Evolutionary conservation across 2,329 filamentous ascomycete genomes (phyloP).

Genomic region (Colletotrichum destructivum): DNA sequence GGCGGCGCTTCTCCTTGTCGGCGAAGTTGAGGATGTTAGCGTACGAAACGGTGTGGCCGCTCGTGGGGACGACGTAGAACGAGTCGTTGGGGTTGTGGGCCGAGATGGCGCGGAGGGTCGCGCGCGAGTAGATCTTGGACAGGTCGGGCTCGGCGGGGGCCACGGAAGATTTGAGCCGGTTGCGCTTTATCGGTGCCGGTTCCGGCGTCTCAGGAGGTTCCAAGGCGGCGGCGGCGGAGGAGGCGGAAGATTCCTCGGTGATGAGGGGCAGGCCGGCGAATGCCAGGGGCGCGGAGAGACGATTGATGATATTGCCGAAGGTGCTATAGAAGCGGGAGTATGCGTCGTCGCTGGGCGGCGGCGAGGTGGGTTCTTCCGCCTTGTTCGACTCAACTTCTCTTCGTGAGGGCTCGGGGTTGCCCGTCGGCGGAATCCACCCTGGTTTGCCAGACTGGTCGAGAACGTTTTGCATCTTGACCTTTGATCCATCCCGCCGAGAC

Average conservation of each 20-base stretch:
- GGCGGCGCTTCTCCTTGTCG: conserved; percentile 75
- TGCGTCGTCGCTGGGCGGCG: conserved; percentile 75
- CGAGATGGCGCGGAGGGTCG: conserved; percentile 84
- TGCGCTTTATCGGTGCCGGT: conserved; percentile 55
- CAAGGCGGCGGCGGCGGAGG: conserved; percentile 42
- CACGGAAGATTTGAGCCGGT: conserved; percentile 52
- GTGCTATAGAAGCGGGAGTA: conserved; percentile 94
- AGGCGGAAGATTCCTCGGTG: conserved; percentile 60
- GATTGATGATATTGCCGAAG: conserved; percentile 90
- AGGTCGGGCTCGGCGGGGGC: conserved; percentile 78
- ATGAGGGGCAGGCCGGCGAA: conserved; percentile 92
- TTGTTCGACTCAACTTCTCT: conserved; percentile 47
- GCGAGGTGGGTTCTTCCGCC: conserved; percentile 47
- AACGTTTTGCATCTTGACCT: conserved; percentile 69
- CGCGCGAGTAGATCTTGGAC: conserved; percentile 86
- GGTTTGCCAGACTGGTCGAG: conserved; percentile 69
- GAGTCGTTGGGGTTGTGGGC: conserved; percentile 78
- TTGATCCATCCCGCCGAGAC: conserved; percentile 65
- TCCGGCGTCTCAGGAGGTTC: conserved; percentile 54
- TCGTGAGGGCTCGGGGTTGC: conserved; percentile 45
- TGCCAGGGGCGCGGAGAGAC: conserved; percentile 89
- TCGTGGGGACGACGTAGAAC: conserved; percentile 95
- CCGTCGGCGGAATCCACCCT: conserved; percentile 65
- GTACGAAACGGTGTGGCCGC: conserved; percentile 92
- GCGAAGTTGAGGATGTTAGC: conserved; percentile 86